These are phyloP conservation scores for Cercospora sesami DNA, from an alignment of 2,329 filamentous ascomycete genomes.

Conservation along the genomic window DNA sequence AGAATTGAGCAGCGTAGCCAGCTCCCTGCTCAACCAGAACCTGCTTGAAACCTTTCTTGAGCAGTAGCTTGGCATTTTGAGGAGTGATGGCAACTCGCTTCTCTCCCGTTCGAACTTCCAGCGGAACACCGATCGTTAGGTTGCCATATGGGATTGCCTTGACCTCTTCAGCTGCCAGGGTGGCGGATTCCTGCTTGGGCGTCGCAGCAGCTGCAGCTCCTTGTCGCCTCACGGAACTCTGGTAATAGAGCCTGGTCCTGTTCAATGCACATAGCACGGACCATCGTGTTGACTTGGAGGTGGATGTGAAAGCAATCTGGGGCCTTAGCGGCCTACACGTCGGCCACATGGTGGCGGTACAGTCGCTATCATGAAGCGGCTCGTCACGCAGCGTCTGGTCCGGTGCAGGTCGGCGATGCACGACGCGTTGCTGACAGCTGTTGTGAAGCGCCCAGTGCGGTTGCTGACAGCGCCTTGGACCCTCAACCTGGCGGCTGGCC, in stretches of 20 bases:
- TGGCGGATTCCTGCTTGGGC: constrained; percentile 15
- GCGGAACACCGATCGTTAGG: constrained; percentile 75
- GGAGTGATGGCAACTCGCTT: constrained; percentile 82
- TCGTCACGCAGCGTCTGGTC: not conserved
- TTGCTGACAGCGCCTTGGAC: not conserved
- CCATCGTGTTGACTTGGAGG: constrained; percentile 12
- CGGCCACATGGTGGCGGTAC: constrained; percentile 35
- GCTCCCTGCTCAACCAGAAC: constrained; percentile 79
- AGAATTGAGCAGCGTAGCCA: constrained; percentile 74
- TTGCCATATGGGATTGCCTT: constrained; percentile 61
- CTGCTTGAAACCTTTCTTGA: constrained; percentile 80
- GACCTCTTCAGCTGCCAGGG: constrained; percentile 23
- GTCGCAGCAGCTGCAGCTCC: constrained; percentile 24
- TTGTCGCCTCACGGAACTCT: constrained; percentile 23
- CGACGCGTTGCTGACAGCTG: constrained; percentile 2
- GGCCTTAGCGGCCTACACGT: constrained; percentile 34
- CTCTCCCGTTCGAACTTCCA: constrained; percentile 76
- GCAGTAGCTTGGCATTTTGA: constrained; percentile 74
- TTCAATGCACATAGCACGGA: constrained; percentile 16
- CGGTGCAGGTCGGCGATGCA: constrained; percentile 2
- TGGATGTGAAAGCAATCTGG: constrained; percentile 16
- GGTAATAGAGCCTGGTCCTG: constrained; percentile 28
- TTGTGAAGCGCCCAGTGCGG: not conserved
- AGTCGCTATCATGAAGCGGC: constrained; percentile 28
- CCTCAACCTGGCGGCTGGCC: not conserved